Base-by-base conservation (phyloP, 164 flowering plant genomes). In the Aristolochia californica region DNA sequence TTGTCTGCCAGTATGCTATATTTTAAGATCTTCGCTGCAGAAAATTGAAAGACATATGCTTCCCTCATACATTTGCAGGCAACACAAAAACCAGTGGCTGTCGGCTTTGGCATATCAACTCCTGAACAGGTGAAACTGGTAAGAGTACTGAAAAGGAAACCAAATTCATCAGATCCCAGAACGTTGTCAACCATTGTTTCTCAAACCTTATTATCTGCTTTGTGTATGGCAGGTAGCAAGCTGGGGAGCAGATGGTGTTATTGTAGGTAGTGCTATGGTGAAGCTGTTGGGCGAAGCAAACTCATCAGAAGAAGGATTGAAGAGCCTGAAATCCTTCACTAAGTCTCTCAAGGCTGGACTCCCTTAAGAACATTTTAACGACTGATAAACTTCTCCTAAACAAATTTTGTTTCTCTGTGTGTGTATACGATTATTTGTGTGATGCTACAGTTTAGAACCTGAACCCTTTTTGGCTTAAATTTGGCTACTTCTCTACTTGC, bases 201-300 rank as follows among this genome's bases (percentile, higher is more conserved):
- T n/a, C 25, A 18, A 25, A 30, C 20, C 43, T 59, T 15, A 45
- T 56, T 20, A 55, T 40, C 49, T 51, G 51, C 23, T 17, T 45
- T 27, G 18, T 57, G 43, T 26, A 15, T 53, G 63, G 43, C 80
- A 91, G 98, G 76, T 91, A 25, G 82, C 80, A 7, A 83, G 77
- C 60, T 88, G 98, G 97, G 98, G 98, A 69, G 93, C 97, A 22
- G 98, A 88, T 71, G 98, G 96, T 28, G 95, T 88, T 61, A 91
- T 88, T 62, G 93, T 91, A 59, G 96, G 98, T 5, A 91, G 96
- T 71, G 98, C 96, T 13, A 83, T 83, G 75, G 96, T 88, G 61
- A 88, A 72, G 70, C 17, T 86, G 45, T 62, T 91, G 53, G 89
- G 83, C 4, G 94, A 82, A 18, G 90, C 98, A 3, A 75, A 74